Base-by-base conservation (phyloP, 2,329 filamentous ascomycete genomes). In the Xylariaceae sp. region DNA sequence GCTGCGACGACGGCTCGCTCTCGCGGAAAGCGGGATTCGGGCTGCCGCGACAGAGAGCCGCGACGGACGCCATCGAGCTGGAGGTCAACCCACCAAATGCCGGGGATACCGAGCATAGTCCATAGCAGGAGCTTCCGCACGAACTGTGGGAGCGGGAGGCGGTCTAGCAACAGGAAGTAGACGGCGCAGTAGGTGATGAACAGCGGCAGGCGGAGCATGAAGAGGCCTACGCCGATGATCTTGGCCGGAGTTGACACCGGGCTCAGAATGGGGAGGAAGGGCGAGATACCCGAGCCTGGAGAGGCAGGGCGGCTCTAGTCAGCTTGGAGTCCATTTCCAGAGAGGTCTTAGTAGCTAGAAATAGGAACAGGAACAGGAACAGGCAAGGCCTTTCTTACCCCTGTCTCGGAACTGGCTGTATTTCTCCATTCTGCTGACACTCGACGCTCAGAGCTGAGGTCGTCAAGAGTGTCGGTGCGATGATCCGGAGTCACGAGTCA, bases 11-110 rank as follows among this genome's bases (percentile, higher is more conserved):
- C 81, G 58, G 88, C 89, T 51, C 89, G 86, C 3, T 88, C 84
- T 58, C 88, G 84, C 1, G 94, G 94, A 15, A 97, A 84, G 47
- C 90, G 85, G 61, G 86, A 80, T 58, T 81, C 78, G 45, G 88
- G 86, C 68, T 92, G 87, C 69, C 88, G 87, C 51, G 88, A 87
- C 37, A 96, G 80, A 30, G 88, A 92, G 77, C 94, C 94, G 76
- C 92, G 90, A 76, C 90, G 92, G 56, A 99, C 94, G 60, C 93
- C 93, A 73, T 99, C 94, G 65, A 99, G 90, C 74, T 97, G 93
- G n/a, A 99, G 79, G 75, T 99, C 94, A 58, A 97, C 88, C 93
- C 93, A 97, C 92, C 92, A 97, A 59, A 99, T 90, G 34, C 94
- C 93, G 0, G 92, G 91, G 60, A 96, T 88, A 44, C 86, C 88